Base-by-base conservation (phyloP, 2,329 filamentous ascomycete genomes). In the Aureobasidium mangrovei region DNA sequence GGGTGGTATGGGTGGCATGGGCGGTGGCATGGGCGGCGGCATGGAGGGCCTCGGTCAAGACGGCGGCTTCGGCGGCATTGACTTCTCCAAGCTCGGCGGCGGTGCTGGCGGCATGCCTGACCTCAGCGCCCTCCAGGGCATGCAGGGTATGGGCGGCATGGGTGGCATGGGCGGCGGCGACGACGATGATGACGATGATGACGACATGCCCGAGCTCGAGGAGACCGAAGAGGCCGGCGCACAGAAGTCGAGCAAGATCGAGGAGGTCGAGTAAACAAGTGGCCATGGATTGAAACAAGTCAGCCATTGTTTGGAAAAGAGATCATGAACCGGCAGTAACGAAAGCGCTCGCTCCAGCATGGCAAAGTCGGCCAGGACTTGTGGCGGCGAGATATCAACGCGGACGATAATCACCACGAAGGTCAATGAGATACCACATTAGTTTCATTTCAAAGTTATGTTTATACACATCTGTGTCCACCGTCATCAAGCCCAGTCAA, bases 31-130 rank as follows among this genome's bases (percentile, higher is more conserved):
- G 33, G 74, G 67, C 54, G 71, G 67, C 60, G 77, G 83, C 69
- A 83, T 81, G 63, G 81, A 78, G 56, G 81, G 81, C 60, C 86
- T 73, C 67, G 70, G 63, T 41, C 68, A 63, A 38, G 80, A 81
- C 58, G 83, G 82, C 61, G 88, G 89, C 71, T 88, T 93, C 60
- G 83, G 86, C 64, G 88, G 87, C 65, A 93, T 95, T 68, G 90
- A 95, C 74, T 95, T 95, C 82, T 93, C 87, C 65, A 94, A 95
- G 79, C 84, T 95, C 59, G 85, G 84, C 60, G 67, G 63, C 26
- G 54, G 63, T n/a, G 54, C 56, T 33, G 57, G 57, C 33, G 57
- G 57, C 52, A 68, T 74, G 62, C 67, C 66, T 27, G 72, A 67
- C 44, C 63, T 69, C 59, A 64, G 61, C 38, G 65, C 57, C 9